A percentile compares a stretch with the other conserved stretches of the same genome.
These are phyloP conservation scores for Annulohypoxylon nitens DNA, from an alignment of 495 filamentous ascomycete species.

Conservation along the genomic window DNA sequence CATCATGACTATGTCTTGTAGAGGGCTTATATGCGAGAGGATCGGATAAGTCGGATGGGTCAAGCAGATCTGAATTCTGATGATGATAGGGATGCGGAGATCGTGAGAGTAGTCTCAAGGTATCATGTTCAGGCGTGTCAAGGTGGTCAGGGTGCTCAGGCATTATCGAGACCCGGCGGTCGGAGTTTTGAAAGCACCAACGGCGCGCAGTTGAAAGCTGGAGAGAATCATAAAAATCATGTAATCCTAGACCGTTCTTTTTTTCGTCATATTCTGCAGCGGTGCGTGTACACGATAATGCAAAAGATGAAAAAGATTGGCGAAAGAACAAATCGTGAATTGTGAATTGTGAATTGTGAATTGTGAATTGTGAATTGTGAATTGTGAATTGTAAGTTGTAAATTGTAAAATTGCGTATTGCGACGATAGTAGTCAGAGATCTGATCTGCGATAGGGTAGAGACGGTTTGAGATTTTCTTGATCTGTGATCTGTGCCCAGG, in stretches of 20 bases:
- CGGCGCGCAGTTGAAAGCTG: slow-evolving; percentile 32
- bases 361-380: too few relatives aligned
- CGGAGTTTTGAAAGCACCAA: slow-evolving; percentile 19
- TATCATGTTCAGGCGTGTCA: slow-evolving; percentile 53
- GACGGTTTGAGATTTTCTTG: slow-evolving; percentile 2
- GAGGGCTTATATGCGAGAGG: slow-evolving; percentile 38
- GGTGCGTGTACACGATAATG: not conserved
- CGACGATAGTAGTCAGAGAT: not conserved
- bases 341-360: too few relatives aligned
- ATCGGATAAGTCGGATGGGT: slow-evolving; percentile 60
- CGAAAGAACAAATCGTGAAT: too few relatives aligned
- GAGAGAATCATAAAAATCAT: slow-evolving; percentile 31
- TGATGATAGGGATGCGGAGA: slow-evolving; percentile 84
- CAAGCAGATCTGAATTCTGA: slow-evolving; percentile 63
- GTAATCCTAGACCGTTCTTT: slow-evolving; percentile 21
- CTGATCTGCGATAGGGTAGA: slow-evolving; percentile 11
- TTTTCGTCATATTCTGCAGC: slow-evolving; percentile 32
- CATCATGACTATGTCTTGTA: slow-evolving; percentile 25
- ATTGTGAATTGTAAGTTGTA: too few relatives aligned
- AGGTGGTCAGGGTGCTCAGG: slow-evolving; percentile 60
- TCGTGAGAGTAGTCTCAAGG: slow-evolving; percentile 70
- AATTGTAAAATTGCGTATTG: not conserved
- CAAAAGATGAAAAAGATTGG: too few relatives aligned
- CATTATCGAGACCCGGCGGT: slow-evolving; percentile 51
- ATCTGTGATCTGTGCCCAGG: slow-evolving; percentile 11